Evolutionary conservation across 495 filamentous ascomycete genomes (phyloP).

Genomic region (Penicillium simplicissimum): DNA sequence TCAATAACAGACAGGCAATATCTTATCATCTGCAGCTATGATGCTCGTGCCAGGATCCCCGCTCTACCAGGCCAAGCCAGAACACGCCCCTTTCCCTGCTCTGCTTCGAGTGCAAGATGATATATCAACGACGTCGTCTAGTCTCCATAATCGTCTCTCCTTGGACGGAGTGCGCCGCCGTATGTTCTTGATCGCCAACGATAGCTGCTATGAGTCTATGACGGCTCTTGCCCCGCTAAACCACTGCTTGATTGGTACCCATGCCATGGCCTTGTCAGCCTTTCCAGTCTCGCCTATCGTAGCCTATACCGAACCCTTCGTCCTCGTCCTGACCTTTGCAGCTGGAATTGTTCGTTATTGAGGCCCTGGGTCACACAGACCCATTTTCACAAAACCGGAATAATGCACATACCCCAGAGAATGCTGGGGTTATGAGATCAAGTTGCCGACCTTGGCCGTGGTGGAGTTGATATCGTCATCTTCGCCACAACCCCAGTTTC

Average conservation of each 20-base stretch:
- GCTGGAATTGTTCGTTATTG: neutral
- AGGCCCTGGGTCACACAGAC: slow-evolving; percentile 2
- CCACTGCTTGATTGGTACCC: neutral
- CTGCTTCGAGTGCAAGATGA: neutral
- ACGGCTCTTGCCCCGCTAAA: neutral
- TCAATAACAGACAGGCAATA: neutral
- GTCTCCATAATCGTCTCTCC: neutral
- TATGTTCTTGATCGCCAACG: neutral
- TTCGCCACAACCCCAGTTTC: slow-evolving; percentile 5
- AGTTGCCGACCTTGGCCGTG: slow-evolving; percentile 7
- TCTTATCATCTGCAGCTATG: neutral
- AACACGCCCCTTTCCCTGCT: too few species aligned
- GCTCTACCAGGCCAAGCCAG: neutral
- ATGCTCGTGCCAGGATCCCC: neutral
- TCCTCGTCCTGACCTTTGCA: neutral
- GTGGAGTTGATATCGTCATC: slow-evolving; percentile 13
- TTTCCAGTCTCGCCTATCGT: neutral
- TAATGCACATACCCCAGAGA: neutral
- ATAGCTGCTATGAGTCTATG: neutral
- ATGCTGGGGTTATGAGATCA: neutral
- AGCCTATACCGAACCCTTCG: neutral
- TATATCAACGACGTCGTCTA: neutral
- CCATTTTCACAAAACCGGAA: neutral
- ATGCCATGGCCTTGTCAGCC: neutral
- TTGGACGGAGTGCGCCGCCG: slow-evolving; percentile 1